Base-by-base conservation (phyloP, 1,139 yeast species). In the Diutina scorzettiae region DNA sequence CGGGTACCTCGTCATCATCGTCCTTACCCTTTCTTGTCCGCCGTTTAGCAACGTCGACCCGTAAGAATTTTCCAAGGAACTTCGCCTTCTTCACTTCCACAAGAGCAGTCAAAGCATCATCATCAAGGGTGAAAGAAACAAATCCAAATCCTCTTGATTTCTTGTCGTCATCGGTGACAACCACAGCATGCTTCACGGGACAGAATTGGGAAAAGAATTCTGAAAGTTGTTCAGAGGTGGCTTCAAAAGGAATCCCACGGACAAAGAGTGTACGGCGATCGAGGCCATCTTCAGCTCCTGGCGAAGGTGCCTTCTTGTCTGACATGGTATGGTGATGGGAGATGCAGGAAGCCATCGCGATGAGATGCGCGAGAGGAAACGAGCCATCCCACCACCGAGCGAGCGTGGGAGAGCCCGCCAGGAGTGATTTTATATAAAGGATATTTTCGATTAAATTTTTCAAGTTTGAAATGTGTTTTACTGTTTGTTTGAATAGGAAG, bases 141-240 rank as follows among this genome's bases (percentile, higher is more conserved):
- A 93, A 93, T 6, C 98, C 99, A 60, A 87, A 93, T 1, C 98
- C 97, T 59, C 93, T 74, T 4, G 95, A 84, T 41, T 75, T 66
- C 41, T 82, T 75, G 41, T 81, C 77, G 12, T 71, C 66, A 57
- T 91, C 96, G 40, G 71, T 82, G 20, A 93, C 98, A 42, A 91
- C 75, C 42, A 87, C 93, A 3, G 97, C 95, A 61, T 91, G 98
- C 61, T 82, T 87, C 12, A 91, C 94, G 4, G 98, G 98, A 1
- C 86, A 93, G 60, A 87, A 81, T 49, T 86, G 86, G 1, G 97
- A 82, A 56, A 91, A 91, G 62, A 71, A 86, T 51, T 81, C 84
- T 1, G 91, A 73, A 42, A 87, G 69, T 52, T 86, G 80, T 46
- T 86, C 95, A 21, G 81, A 76, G 1, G 93, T 81, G 5, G 89